Conservation (phyloP, 2,329 filamentous ascomycete species). For the Ceratocystis lukuohia region DNA sequence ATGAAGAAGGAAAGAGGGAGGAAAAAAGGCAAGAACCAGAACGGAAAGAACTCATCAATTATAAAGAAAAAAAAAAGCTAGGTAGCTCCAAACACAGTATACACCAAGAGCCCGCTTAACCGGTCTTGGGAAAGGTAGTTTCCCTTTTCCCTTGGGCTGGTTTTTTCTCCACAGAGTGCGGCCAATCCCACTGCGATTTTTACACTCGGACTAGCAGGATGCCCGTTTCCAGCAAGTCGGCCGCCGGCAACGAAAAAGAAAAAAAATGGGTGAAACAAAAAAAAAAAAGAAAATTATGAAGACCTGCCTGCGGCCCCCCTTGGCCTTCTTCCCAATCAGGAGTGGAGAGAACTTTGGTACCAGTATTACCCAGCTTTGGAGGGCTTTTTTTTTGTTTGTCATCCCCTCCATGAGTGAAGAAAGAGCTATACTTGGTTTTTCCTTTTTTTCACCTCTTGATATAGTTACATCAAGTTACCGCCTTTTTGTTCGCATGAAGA, state of each 20-base stretch:
- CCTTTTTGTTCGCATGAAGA: not conserved
- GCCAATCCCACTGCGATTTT: not conserved
- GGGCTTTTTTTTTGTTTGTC: not conserved
- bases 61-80: not conserved
- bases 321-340: not conserved
- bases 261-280: not conserved
- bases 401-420: not conserved
- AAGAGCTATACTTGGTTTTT: not conserved
- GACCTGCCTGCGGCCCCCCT: not conserved
- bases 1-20: constrained; percentile 16
- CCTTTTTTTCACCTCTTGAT: not conserved
- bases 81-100: not conserved
- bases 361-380: not conserved
- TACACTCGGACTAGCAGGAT: constrained; percentile 8
- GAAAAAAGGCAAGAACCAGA: constrained; percentile 9
- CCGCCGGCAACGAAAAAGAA: not conserved
- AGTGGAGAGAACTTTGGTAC: not conserved
- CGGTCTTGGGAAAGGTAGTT: constrained; percentile 20
- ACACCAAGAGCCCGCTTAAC: constrained; percentile 6
- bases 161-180: constrained; percentile 1
- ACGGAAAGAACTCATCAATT: constrained; percentile 1
- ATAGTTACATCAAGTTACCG: not conserved
- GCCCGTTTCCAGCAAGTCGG: constrained; percentile 4
- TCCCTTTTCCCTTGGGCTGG: not conserved
- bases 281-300: not conserved